Base-by-base conservation (phyloP, 495 filamentous ascomycete genomes). In the Haplographium delicatum region DNA sequence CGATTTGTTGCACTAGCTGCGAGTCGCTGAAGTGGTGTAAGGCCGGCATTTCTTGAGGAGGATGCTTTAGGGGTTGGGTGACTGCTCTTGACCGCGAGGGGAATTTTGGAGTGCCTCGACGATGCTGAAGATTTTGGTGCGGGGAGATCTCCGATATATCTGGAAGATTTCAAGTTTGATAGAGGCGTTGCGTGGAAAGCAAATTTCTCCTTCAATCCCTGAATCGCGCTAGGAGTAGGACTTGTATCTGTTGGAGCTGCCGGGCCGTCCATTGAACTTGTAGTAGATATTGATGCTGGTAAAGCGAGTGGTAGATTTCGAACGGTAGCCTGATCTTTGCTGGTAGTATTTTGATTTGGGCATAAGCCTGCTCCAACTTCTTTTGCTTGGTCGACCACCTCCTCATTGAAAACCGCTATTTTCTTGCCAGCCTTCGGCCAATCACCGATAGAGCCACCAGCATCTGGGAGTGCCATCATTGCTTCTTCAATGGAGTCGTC, bases 401-500 rank as follows among this genome's bases (percentile, higher is more conserved):
- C 20, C 16, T 57, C 51, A 19, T 47, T 9, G 46, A 58, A 58
- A 10, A 56, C 44, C 5, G 8, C 7, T 1, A 58, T 47, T 34
- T 53, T 61, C 15, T 28, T 43, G 16, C 27, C 24, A 20, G 25
- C 4, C 13, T 37, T 50, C 19, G 4, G 9, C 15, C 15, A 13
- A 11, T 34, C 40, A 30, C 27, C 30, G 3, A 20, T 30, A 33
- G 54, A 60, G 26, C 50, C 42, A 41, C 57, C 53, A 30, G 35
- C 22, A 42, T 60, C 60, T 11, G 53, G 53, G 13, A 56, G 38
- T 39, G 40, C 55, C 1, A 56, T 33, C 49, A 59, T 53, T 1
- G 77, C 78, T 33, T 83, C 82, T 50, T 83, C 81, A 16, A 80
- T 48, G 8, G 79, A 72, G 51, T 86, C 83, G 56, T 88, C 84